A percentile compares a stretch with the other conserved stretches of the same genome.
Evolutionary conservation across 306 rosid genomes (phyloP).

Genomic region (Vigna radiata): DNA sequence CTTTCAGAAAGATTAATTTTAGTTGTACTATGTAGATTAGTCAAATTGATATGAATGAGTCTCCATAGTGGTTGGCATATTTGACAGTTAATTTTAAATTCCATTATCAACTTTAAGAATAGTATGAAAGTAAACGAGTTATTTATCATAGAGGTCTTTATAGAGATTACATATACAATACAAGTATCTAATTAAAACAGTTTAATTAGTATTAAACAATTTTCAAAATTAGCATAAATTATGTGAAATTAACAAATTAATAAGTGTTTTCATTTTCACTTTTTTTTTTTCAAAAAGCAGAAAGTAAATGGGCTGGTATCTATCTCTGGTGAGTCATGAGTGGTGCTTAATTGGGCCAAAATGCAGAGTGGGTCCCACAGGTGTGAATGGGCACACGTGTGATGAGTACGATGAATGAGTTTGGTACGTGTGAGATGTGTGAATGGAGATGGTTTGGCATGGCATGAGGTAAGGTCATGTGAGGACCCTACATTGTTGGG

Average conservation of each 20-base stretch:
- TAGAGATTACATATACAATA: too few relatives aligned
- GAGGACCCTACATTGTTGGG: constrained; percentile 49
- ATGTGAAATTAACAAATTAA: too few relatives aligned
- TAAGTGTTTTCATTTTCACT: too few relatives aligned
- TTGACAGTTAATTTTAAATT: background rate
- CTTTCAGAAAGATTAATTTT: background rate
- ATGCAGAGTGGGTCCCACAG: constrained; percentile 33
- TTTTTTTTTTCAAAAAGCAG: background rate
- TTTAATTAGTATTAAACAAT: too few relatives aligned
- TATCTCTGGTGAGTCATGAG: constrained; percentile 8
- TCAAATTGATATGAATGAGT: background rate
- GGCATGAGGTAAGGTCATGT: constrained; percentile 31
- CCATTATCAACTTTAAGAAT: background rate
- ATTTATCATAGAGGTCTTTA: too few relatives aligned
- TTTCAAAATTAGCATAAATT: too few relatives aligned
- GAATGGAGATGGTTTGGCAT: constrained; percentile 2
- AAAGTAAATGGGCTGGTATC: constrained; percentile 25
- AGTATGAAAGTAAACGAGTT: too few relatives aligned
- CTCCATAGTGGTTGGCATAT: background rate
- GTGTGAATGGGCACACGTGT: constrained; percentile 50
- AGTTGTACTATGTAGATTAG: background rate
- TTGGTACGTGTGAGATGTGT: constrained; percentile 37
- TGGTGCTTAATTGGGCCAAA: constrained; percentile 13
- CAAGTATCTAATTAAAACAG: too few relatives aligned
- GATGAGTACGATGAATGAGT: constrained; percentile 25